Evolutionary conservation across 805 yeast species (phyloP), one percentile per base, ranked within the genome.

Genomic region (Pachysolen tannophilus): DNA sequence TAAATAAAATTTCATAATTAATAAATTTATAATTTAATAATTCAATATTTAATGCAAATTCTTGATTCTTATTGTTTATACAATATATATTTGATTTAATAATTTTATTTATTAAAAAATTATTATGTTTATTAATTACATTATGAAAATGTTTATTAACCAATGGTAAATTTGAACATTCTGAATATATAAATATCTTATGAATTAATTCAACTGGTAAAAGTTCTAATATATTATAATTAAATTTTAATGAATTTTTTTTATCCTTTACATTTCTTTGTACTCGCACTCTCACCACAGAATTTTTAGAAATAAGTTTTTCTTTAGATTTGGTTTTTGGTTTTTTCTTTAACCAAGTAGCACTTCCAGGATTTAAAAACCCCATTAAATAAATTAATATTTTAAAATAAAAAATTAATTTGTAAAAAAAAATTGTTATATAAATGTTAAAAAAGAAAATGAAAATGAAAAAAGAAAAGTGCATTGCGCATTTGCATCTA

Each of bases 171-270:
- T 20, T 11, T 6, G 31, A 18, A 16, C 20, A 21, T 6, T 23
- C 14, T 6, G 39, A 31, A 10, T 24, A 16, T 8, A 32, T 17
- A 13, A 17, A 28, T 5, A 37, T 37, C 18, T 32, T 33, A 19
- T 28, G 28, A 6, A 37, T 15, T 26, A 37, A 28, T 14, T 37
- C 40, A 9, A 32, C 16, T 13, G 40, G 40, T 8, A 37, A 16
- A 13, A 33, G 16, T 14, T 32, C 33, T 18, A 37, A 28, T 24
- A 28, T 27, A 5, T 32, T 21, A n/a, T n/a, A n/a, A n/a, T n/a
- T n/a, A n/a, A n/a, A n/a, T n/a, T n/a, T n/a, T 8, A 23, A 8
- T 23, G 26, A 23, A 14, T 5, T 11, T 14, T 23, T 23, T 14
- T 7, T 23, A 11, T 11, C 4, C 13, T 5, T 5, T n/a, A n/a